phyloP scores from a whole-genome alignment of 495 filamentous ascomycete genomes.

The Penicillium ochrochloron region DNA sequence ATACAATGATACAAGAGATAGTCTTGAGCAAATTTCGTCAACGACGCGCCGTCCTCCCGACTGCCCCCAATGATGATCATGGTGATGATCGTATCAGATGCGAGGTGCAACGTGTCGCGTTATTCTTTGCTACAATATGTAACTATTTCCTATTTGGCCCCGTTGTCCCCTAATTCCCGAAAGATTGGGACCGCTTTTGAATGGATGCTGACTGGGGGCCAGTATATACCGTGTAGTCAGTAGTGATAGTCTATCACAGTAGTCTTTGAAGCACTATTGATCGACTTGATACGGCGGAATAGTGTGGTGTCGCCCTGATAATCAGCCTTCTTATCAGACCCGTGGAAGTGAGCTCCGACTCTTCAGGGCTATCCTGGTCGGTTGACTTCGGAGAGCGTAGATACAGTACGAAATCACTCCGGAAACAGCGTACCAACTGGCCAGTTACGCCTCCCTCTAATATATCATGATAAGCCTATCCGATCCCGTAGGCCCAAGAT shows the following conservation, averaged over 20 bases:
- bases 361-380: conserved; percentile 5
- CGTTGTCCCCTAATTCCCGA: neutral
- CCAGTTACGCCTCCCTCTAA: neutral
- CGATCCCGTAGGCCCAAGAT: conserved; percentile 6
- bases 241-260: neutral
- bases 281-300: conserved; percentile 13
- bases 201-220: neutral
- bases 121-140: neutral
- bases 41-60: neutral
- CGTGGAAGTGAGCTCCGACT: conserved; percentile 13
- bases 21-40: neutral
- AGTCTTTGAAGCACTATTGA: neutral
- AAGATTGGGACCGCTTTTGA: neutral
- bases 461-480: neutral
- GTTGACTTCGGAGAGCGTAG: neutral
- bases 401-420: neutral
- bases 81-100: conserved; percentile 14
- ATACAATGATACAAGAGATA: neutral
- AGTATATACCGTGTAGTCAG: neutral
- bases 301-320: neutral
- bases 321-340: conserved; percentile 9
- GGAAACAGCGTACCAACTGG: neutral
- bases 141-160: neutral
- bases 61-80: conserved; percentile 11
- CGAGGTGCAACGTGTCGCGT: conserved; percentile 17